These are phyloP conservation scores for Dendrocalamus sinicus DNA, from an alignment of 176 grass and related monocot genomes.

Conservation along the genomic window DNA sequence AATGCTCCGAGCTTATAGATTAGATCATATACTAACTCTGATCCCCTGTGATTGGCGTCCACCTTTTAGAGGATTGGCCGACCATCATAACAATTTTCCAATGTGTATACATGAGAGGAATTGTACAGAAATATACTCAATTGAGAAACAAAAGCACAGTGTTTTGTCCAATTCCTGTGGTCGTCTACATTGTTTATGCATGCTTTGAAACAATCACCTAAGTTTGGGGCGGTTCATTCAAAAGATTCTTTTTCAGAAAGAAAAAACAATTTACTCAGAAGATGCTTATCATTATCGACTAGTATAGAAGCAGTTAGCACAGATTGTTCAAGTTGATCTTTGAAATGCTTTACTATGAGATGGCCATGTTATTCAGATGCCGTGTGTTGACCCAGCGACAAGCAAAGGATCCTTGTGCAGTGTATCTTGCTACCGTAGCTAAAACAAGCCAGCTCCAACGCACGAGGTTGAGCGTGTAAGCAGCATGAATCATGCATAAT, in stretches of 20 bases:
- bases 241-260: background rate
- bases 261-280: slow-evolving; percentile 14
- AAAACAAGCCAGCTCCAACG: slow-evolving; percentile 40
- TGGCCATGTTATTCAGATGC: slow-evolving; percentile 17
- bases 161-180: slow-evolving; percentile 20
- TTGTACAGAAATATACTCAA: slow-evolving; percentile 37
- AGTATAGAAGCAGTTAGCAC: background rate
- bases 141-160: background rate
- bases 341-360: slow-evolving; percentile 26
- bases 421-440: slow-evolving; percentile 38
- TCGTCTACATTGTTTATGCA: background rate
- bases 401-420: slow-evolving; percentile 9
- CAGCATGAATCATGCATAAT: background rate
- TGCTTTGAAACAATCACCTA: slow-evolving; percentile 2
- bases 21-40: slow-evolving; percentile 28
- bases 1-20: slow-evolving; percentile 54
- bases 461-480: slow-evolving; percentile 32
- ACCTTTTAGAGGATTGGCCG: slow-evolving; percentile 51
- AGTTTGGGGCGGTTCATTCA: background rate
- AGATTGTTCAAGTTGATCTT: slow-evolving; percentile 15
- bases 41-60: slow-evolving; percentile 38
- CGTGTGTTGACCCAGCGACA: background rate
- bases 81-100: slow-evolving; percentile 29
- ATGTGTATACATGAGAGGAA: slow-evolving; percentile 28
- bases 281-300: slow-evolving; percentile 15